Conservation (phyloP, 805 yeast species). For the Cyberlindnera maritima region DNA sequence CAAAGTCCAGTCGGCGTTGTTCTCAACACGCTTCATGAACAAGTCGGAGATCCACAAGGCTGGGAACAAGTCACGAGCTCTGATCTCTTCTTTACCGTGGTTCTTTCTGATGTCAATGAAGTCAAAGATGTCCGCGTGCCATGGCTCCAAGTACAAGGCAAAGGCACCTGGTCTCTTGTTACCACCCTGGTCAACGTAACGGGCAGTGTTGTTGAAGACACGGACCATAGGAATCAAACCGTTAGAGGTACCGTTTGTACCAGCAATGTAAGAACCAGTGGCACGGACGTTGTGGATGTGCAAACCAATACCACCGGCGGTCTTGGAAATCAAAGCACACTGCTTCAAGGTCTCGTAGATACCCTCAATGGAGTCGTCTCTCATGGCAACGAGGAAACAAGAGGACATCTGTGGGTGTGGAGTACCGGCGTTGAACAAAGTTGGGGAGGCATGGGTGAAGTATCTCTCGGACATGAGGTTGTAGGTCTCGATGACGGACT, state of each 20-base stretch:
- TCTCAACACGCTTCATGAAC: slow-evolving; percentile 88
- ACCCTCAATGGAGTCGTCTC: slow-evolving; percentile 94
- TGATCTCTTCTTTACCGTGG: slow-evolving; percentile 91
- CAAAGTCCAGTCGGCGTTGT: slow-evolving; percentile 77
- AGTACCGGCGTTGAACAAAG: slow-evolving; percentile 91
- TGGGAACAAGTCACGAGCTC: slow-evolving; percentile 91
- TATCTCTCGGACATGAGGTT: slow-evolving; percentile 81
- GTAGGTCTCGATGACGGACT: slow-evolving; percentile 76
- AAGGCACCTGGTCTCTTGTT: slow-evolving; percentile 98
- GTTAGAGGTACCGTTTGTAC: slow-evolving; percentile 89
- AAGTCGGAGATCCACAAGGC: slow-evolving; percentile 95
- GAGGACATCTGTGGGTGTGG: slow-evolving; percentile 83
- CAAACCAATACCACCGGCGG: slow-evolving; percentile 95
- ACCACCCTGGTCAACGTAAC: slow-evolving; percentile 98
- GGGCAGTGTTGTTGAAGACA: slow-evolving; percentile 93
- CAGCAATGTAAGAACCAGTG: slow-evolving; percentile 86
- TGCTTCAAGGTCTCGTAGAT: slow-evolving; percentile 86
- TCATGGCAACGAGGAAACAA: slow-evolving; percentile 87
- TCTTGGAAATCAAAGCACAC: slow-evolving; percentile 87
- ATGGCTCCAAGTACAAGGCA: slow-evolving; percentile 91
- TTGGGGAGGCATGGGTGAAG: slow-evolving; percentile 96
- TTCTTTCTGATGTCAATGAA: slow-evolving; percentile 85
- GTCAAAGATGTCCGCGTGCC: slow-evolving; percentile 93
- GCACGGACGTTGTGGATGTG: slow-evolving; percentile 87
- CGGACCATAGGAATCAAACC: slow-evolving; percentile 95